Evolutionary conservation across 345 rosid genomes (phyloP).

Genomic region (Corymbia maculata): DNA sequence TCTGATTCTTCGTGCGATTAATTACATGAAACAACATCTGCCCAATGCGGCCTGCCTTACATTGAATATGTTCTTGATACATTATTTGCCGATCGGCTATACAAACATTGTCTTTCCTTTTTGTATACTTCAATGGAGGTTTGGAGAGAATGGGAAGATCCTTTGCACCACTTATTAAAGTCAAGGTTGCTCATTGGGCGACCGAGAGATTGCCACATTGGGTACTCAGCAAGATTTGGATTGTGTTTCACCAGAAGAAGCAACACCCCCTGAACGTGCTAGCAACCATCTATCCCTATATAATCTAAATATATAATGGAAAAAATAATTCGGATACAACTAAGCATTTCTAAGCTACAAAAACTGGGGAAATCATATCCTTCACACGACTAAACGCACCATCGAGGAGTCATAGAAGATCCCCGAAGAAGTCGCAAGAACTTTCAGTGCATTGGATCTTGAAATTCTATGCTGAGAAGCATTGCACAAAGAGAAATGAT

Average conservation of each 20-base stretch:
- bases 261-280: constrained; percentile 31
- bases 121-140: background rate
- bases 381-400: background rate
- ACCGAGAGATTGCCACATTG: background rate
- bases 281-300: constrained; percentile 9
- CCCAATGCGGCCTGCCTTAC: background rate
- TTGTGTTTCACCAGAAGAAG: constrained; percentile 13
- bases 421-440: background rate
- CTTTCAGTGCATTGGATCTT: background rate
- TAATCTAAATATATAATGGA: background rate
- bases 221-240: background rate
- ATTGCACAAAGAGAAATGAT: background rate
- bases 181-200: constrained; percentile 6
- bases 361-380: background rate
- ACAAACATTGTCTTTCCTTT: background rate
- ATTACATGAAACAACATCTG: background rate
- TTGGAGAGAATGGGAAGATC: background rate
- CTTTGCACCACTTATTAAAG: constrained; percentile 6
- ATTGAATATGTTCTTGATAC: background rate
- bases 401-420: background rate
- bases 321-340: background rate
- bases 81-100: background rate
- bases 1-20: background rate
- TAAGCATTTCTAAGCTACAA: background rate
- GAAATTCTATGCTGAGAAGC: background rate